A percentile compares a stretch with the other conserved stretches of the same genome.
Conservation (phyloP, 768 basidiomycete species). For the Naganishia vaughanmartiniae region DNA sequence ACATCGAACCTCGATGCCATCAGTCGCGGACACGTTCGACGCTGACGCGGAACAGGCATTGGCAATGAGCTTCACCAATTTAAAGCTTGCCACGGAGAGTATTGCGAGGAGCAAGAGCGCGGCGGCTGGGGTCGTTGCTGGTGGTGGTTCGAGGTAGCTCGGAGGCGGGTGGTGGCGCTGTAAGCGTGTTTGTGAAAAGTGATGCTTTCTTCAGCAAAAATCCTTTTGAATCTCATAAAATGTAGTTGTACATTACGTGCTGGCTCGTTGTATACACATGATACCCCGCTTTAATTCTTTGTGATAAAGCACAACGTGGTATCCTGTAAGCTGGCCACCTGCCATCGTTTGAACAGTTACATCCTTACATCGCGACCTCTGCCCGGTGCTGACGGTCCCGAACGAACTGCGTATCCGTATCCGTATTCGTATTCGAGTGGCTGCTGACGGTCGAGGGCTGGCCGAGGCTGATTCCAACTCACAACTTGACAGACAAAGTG, state of each 20-base stretch:
- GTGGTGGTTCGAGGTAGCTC: not conserved
- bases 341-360: no score
- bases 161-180: not conserved
- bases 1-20: not conserved
- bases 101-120: conserved; percentile 18
- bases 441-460: no score
- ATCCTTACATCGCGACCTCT: no score
- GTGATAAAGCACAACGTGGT: no score
- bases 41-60: conserved; percentile 27
- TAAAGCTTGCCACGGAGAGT: conserved; percentile 31
- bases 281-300: not conserved
- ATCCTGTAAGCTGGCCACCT: no score
- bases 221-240: not conserved
- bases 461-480: no score
- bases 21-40: not conserved
- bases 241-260: not conserved
- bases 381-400: no score
- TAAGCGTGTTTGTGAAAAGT: no score
- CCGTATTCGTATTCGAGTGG: no score
- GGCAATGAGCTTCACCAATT: conserved; percentile 27
- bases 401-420: no score
- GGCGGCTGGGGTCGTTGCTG: not conserved
- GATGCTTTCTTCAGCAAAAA: no score
- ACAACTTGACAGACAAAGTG: no score
- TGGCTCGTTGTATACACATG: not conserved